A percentile compares a stretch with the other conserved stretches of the same genome.
These are phyloP conservation scores for Plectranthus barbatus DNA, from an alignment of 257 asterid genomes.

Conservation along the genomic window DNA sequence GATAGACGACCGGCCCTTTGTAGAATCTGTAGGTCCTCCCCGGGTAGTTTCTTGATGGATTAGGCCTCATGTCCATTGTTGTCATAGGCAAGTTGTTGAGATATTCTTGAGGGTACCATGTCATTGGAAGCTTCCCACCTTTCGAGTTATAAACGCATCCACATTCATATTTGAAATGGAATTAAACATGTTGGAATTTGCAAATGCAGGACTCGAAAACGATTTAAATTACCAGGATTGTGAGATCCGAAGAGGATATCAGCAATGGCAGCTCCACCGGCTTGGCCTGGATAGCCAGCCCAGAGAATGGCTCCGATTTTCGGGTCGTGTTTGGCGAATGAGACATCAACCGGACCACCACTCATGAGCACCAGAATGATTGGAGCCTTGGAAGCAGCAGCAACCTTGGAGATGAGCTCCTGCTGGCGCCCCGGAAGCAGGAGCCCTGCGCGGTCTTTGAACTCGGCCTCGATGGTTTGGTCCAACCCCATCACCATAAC, in stretches of 20 bases:
- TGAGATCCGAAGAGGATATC: conserved; percentile 66
- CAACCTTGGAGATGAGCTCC: conserved; percentile 56
- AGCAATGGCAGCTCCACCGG: conserved; percentile 78
- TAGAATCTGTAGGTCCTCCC: conserved; percentile 76
- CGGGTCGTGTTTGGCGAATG: conserved; percentile 60
- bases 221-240: conserved; percentile 92
- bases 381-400: conserved; percentile 66
- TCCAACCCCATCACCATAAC: conserved; percentile 69
- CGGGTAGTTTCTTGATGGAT: conserved; percentile 51
- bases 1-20: conserved; percentile 59
- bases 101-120: conserved; percentile 85
- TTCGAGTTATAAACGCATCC: no score
- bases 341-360: conserved; percentile 79
- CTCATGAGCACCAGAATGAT: conserved; percentile 53
- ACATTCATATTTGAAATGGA: no score
- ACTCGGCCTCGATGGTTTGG: conserved; percentile 70
- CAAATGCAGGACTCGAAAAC: no score
- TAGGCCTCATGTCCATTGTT: conserved; percentile 60
- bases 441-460: conserved; percentile 53
- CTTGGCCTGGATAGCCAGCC: conserved; percentile 88
- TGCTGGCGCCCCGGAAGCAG: conserved; percentile 62
- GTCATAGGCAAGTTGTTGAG: conserved; percentile 67
- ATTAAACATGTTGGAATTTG: no score
- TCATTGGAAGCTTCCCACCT: conserved; percentile 90
- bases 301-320: conserved; percentile 53